Base-by-base conservation (phyloP, 495 filamentous ascomycete genomes). In the Lophiotrema nucula region DNA sequence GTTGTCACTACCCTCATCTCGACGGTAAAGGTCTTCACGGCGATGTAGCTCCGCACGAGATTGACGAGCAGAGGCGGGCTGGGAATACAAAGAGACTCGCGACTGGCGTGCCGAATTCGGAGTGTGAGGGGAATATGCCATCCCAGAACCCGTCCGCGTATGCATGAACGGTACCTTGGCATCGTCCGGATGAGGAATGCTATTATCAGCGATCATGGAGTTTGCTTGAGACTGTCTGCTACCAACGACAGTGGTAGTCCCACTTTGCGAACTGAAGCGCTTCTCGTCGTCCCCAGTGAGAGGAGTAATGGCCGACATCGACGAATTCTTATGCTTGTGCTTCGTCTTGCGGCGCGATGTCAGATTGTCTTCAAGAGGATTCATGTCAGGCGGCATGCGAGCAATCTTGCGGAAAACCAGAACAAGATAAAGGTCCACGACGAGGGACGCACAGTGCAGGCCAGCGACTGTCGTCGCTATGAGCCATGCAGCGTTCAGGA, bases 361-460 rank as follows among this genome's bases (percentile, higher is more conserved):
- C 33, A 95, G 72, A 62, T 93, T 87, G 62, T 88, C 83, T 65
- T 96, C 91, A 6, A 96, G 73, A 6, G 91, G 91, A 62, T 96
- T 96, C 86, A 95, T 88, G 63, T 96, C 91, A 0, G 91, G 91
- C 1, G 91, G 91, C 51, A 96, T 78, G 13, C 76, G 75, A 22
- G 83, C 74, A 62, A 96, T 96, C 61, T 88, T 83, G 10, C 84
- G 82, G 83, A 95, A 95, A 58, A 88, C 79, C 46, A 88, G 64
- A 1, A 80, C 81, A 5, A 96, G 76, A 62, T 83, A 95, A 19
- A 88, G 68, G 1, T 86, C 88, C 24, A 95, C 74, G 10, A 72
- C 72, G 3, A 92, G 69, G 2, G 88, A 89, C 8, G 92, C 50
- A 1, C 84, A 71, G 67, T 95, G 90, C 11, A 95, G 64, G 5